Conservation (phyloP, 2,329 filamentous ascomycete genomes). For the Beauveria medogensis region DNA sequence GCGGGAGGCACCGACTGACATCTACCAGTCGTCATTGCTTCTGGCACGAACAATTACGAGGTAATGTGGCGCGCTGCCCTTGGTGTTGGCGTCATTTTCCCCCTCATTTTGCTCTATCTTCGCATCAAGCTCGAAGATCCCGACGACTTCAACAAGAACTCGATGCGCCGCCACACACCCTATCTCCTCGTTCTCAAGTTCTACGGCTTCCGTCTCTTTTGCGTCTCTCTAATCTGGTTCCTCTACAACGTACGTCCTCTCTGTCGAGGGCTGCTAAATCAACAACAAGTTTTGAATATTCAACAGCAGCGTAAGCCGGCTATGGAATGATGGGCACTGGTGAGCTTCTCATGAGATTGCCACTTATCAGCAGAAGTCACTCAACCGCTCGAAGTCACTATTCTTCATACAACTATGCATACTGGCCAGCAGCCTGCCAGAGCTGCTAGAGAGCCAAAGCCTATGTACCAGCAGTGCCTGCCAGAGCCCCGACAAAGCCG, state of each 20-base stretch:
- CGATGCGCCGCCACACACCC: constrained; percentile 55
- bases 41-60: constrained; percentile 53
- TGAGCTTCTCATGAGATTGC: too few species aligned
- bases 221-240: constrained; percentile 72
- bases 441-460: too few species aligned
- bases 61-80: constrained; percentile 77
- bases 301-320: too few species aligned
- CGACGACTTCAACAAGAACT: constrained; percentile 64
- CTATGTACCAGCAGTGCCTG: too few species aligned
- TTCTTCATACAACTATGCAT: too few species aligned
- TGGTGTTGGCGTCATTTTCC: constrained; percentile 72
- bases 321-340: too few species aligned
- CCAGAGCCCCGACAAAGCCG: too few species aligned
- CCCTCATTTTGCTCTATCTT: constrained; percentile 60
- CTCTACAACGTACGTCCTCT: constrained; percentile 57
- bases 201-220: constrained; percentile 65
- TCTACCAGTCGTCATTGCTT: constrained; percentile 36
- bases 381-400: too few species aligned
- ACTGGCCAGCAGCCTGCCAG: too few species aligned
- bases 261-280: too few species aligned
- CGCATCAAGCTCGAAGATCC: constrained; percentile 70
- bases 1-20: constrained; percentile 18
- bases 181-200: constrained; percentile 51
- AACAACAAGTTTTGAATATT: too few species aligned
- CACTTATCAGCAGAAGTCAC: too few species aligned